Conservation (phyloP, 495 filamentous ascomycete genomes). For the Neurospora tetraspora region DNA sequence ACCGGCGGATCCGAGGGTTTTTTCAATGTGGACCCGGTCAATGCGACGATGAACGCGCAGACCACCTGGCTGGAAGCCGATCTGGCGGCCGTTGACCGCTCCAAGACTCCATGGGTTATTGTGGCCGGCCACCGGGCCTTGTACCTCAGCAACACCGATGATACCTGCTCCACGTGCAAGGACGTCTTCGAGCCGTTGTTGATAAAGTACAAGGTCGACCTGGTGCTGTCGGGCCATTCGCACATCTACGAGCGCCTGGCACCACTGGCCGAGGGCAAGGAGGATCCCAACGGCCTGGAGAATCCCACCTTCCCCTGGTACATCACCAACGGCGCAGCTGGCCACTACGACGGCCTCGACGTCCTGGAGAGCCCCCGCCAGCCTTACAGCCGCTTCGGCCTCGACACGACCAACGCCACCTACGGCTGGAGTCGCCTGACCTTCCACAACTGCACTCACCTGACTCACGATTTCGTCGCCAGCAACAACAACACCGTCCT, state of each 20-base stretch:
- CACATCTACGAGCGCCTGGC: constrained; percentile 40
- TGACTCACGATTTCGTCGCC: constrained; percentile 24
- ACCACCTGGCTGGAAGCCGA: constrained; percentile 38
- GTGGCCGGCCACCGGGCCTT: constrained; percentile 44
- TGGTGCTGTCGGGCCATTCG: constrained; percentile 40
- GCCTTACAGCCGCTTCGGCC: constrained; percentile 1
- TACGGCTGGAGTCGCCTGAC: constrained; percentile 24
- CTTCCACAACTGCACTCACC: constrained; percentile 26
- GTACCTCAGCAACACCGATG: constrained; percentile 24
- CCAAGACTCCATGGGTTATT: constrained; percentile 45
- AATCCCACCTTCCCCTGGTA: constrained; percentile 42
- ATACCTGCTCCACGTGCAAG: constrained; percentile 32
- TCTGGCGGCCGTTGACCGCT: constrained; percentile 39
- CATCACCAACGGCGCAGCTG: constrained; percentile 37
- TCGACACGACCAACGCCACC: constrained; percentile 8
- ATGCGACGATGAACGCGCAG: constrained; percentile 41
- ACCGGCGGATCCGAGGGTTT: constrained; percentile 17
- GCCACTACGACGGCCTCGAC: constrained; percentile 29
- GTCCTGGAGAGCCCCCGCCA: background rate
- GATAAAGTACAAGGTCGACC: constrained; percentile 40
- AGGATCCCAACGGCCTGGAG: constrained; percentile 26
- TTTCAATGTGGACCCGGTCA: constrained; percentile 33
- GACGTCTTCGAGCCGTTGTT: constrained; percentile 39
- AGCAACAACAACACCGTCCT: constrained; percentile 21
- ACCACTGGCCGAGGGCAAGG: constrained; percentile 21